Evolutionary conservation across 1,139 yeast species (phyloP).

Genomic region (Zygosaccharomyces pseudobailii): DNA sequence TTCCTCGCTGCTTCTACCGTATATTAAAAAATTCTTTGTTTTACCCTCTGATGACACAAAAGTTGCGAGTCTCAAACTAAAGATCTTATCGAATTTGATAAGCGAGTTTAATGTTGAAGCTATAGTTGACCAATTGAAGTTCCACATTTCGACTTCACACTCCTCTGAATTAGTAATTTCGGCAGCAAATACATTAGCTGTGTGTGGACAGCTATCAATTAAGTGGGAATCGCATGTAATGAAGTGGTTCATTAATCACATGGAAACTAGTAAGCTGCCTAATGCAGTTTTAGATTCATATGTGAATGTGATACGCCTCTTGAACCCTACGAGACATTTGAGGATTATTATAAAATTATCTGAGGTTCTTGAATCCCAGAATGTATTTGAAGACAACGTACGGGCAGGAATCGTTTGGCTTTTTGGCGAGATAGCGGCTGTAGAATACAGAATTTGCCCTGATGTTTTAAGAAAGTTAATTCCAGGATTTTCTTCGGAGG

Average conservation of each 20-base stretch:
- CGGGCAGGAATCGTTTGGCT: constrained; percentile 87
- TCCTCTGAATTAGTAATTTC: constrained; percentile 43
- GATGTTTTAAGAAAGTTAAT: constrained; percentile 66
- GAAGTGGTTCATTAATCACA: constrained; percentile 44
- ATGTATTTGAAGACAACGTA: constrained; percentile 42
- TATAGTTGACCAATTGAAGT: constrained; percentile 65
- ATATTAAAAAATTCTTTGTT: constrained; percentile 51
- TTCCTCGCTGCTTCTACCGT: constrained; percentile 43
- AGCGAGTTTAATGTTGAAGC: constrained; percentile 46
- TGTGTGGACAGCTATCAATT: constrained; percentile 43
- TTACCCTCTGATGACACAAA: constrained; percentile 50
- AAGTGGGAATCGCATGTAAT: constrained; percentile 35
- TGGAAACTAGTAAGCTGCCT: constrained; percentile 28
- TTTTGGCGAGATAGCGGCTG: constrained; percentile 67
- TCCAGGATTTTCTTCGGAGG: constrained; percentile 54
- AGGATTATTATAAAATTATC: constrained; percentile 42
- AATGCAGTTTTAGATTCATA: constrained; percentile 50
- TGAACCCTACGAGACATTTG: constrained; percentile 46
- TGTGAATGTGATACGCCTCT: constrained; percentile 61
- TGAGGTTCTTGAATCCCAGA: constrained; percentile 18
- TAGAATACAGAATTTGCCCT: constrained; percentile 58
- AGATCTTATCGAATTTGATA: constrained; percentile 56
- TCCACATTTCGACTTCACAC: constrained; percentile 47
- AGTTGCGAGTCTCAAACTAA: constrained; percentile 55
- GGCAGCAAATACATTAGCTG: constrained; percentile 56